Base-by-base conservation (phyloP, 2,329 filamentous ascomycete species). In the Dactylellina haptotyla region DNA sequence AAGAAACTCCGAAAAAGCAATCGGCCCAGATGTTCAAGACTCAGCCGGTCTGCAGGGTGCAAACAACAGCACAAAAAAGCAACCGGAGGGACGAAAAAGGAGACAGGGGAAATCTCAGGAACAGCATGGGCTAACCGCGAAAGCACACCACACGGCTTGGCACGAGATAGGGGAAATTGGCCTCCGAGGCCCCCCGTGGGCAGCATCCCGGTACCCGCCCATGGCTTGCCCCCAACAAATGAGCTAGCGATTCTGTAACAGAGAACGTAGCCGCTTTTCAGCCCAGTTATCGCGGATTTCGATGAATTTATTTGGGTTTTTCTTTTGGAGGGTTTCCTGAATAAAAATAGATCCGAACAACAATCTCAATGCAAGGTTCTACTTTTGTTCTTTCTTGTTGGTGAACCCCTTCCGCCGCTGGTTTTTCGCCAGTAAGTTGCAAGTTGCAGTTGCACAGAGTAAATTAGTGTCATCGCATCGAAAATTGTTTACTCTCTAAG, bases 1-100 rank as follows among this genome's bases (percentile, higher is more conserved):
- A 72, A 59, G 67, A 72, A 64, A 71, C 14, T 54, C 41, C 51
- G 58, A 71, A 72, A 72, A 72, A 72, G 67, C 67, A 72, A 72
- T 63, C 18, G 43, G 18, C 54, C 45, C 51, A 59, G 45, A 63
- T 48, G 59, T 18, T 43, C 51, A 51, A 63, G 58, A 57, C 58
- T 65, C 67, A 72, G 66, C 66, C 66, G 58, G 67, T 45, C 26
- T 39, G 54, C 64, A 69, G 54, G 51, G 65, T 28, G 59, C 32
- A 72, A 57, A 59, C 58, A 43, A 43, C 30, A 64, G 32, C 12
- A 51, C 26, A 59, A 72, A 72, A 58, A 53, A 59, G 25, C 56
- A 65, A 46, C n/a, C n/a, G 37, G 59, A 16, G 25, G 46, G 25
- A 37, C 14, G n/a, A 26, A 43, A 65, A 59, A 30, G 45, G 67